Evolutionary conservation across 306 rosid genomes (phyloP).

Genomic region (Quercus engelmannii): DNA sequence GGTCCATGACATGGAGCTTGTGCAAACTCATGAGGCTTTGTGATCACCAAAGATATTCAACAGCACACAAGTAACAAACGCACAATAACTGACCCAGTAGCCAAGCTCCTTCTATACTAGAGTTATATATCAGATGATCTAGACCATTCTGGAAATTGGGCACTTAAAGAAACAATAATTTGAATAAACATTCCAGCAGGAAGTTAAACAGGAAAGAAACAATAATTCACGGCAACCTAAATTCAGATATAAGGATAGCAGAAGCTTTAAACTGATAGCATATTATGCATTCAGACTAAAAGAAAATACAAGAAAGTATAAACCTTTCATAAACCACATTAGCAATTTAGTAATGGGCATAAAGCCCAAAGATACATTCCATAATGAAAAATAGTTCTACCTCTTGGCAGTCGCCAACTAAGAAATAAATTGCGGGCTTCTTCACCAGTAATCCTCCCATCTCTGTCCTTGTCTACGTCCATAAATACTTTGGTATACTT

Average conservation of each 20-base stretch:
- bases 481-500: conserved; percentile 83
- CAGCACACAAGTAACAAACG: background rate
- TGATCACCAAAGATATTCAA: background rate
- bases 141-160: background rate
- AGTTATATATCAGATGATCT: background rate
- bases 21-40: background rate
- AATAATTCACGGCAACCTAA: background rate
- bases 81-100: background rate
- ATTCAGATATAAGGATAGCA: background rate
- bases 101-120: background rate
- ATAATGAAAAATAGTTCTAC: conserved; percentile 38
- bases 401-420: conserved; percentile 94
- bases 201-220: background rate
- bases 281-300: background rate
- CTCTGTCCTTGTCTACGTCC: conserved; percentile 93
- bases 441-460: conserved; percentile 93
- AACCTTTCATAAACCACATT: background rate
- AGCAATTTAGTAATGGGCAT: background rate
- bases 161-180: background rate
- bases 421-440: conserved; percentile 91
- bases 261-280: background rate
- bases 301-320: background rate
- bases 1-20: background rate
- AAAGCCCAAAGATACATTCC: background rate
- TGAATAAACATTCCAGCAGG: background rate